Base-by-base conservation (phyloP, 129 eudicot genomes). In the Deinandra increscens region DNA sequence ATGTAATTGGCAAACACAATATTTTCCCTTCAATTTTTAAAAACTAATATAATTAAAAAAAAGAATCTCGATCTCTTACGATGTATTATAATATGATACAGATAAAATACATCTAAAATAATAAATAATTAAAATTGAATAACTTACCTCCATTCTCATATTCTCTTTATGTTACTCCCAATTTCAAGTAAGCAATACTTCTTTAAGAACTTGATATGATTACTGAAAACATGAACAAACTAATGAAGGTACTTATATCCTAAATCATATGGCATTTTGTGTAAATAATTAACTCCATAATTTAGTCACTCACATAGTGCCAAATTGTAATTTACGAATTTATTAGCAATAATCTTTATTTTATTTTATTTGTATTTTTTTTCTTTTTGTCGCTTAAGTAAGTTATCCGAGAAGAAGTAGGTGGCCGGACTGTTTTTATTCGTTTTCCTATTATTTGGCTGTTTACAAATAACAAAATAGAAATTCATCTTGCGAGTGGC, bases 231-330 rank as follows among this genome's bases (percentile, higher is more conserved):
- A 11, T 44, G 72, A 22, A 15, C 20, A 51, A 37, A 38, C n/a
- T 9, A 51, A 51, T 13, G 14, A 53, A 31, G n/a, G 64, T 69
- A 69, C 54, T 36, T 69, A 69, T 36, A 69, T 53, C 22, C 22
- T 22, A 69, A 37, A 69, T 8, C 53, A 7, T 29, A 68, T 33
- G 37, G 3, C 5, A 19, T 63, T 5, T 53, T 36, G 11, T 1
- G 11, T 46, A 4, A 14, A 6, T 53, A 34, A 13, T 18, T 38
- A 34, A 37, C 7, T 3, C 62, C 49, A 68, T 37, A 69, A 19
- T 53, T 69, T 51, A 46, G 53, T 46, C 22, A 38, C 22, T 69
- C 50, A 53, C 12, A 0, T 12, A 18, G 23, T 53, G 33, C 64
- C 38, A 51, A 36, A 69, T 44, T 66, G 23, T 11, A 14, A 45